Evolutionary conservation across 345 rosid genomes (phyloP).

Genomic region (Boechera divaricarpa): DNA sequence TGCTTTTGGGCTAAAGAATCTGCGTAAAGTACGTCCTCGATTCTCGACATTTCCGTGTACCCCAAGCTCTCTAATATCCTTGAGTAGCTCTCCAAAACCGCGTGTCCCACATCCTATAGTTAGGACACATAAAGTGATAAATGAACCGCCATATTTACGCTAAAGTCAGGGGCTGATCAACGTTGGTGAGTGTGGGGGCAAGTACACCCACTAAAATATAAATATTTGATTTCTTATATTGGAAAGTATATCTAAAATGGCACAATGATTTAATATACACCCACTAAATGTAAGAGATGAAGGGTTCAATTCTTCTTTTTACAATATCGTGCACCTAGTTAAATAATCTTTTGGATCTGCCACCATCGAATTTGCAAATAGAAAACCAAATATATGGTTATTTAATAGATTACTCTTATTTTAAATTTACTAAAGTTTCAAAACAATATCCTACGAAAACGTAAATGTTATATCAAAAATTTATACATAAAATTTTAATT

Average conservation of each 20-base stretch:
- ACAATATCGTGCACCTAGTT: no score
- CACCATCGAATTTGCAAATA: background rate
- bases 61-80: constrained; percentile 87
- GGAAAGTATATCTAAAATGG: no score
- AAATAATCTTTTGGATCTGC: no score
- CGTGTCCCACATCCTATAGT: constrained; percentile 79
- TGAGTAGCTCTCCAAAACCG: constrained; percentile 88
- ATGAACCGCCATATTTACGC: background rate
- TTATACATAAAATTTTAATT: background rate
- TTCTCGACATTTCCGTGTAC: constrained; percentile 66
- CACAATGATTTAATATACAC: no score
- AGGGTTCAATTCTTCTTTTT: no score
- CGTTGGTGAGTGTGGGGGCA: no score
- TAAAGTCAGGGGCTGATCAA: no score
- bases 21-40: constrained; percentile 78
- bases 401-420: background rate
- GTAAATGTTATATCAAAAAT: background rate
- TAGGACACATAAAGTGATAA: background rate
- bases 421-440: background rate
- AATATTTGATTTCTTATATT: no score
- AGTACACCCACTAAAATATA: no score
- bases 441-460: background rate
- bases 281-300: no score
- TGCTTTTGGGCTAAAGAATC: constrained; percentile 51
- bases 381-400: background rate